phyloP scores from a whole-genome alignment of 106 monocot genomes.

The Gastrodia elata region DNA sequence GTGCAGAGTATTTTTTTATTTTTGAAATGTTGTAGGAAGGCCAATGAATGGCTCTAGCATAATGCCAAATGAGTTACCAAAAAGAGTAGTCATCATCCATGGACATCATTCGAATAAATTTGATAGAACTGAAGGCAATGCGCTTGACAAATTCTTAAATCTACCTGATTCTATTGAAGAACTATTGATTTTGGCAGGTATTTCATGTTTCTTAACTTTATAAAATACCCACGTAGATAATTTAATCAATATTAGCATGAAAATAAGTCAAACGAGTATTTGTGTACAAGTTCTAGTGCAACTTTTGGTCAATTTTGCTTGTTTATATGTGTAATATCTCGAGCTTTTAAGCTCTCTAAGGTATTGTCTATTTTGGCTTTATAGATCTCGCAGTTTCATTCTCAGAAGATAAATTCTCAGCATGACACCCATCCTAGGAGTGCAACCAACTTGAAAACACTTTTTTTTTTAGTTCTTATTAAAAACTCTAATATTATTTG shows the following conservation, averaged over 20 bases:
- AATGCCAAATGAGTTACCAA: constrained; percentile 4
- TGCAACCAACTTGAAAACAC: too few relatives aligned
- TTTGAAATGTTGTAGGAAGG: constrained; percentile 16
- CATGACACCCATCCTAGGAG: too few relatives aligned
- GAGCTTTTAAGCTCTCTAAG: too few relatives aligned
- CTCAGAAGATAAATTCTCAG: too few relatives aligned
- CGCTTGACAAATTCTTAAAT: constrained; percentile 28
- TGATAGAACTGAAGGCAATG: constrained; percentile 5
- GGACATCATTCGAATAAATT: constrained; percentile 34
- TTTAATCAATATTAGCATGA: not conserved
- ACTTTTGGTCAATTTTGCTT: not conserved
- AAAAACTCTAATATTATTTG: too few relatives aligned
- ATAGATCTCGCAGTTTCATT: too few relatives aligned
- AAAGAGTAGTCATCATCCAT: constrained; percentile 52
- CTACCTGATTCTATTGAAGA: constrained; percentile 57
- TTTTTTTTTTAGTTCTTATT: too few relatives aligned
- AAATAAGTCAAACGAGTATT: not conserved
- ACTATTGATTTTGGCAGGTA: constrained; percentile 55
- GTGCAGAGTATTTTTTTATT: not conserved
- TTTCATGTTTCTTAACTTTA: not conserved
- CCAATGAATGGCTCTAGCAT: not conserved
- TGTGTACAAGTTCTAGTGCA: not conserved
- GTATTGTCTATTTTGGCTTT: too few relatives aligned
- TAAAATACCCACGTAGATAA: not conserved
- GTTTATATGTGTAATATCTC: not conserved